phyloP scores from a whole-genome alignment of 441 rosid species.

The Eutrema salsugineum region DNA sequence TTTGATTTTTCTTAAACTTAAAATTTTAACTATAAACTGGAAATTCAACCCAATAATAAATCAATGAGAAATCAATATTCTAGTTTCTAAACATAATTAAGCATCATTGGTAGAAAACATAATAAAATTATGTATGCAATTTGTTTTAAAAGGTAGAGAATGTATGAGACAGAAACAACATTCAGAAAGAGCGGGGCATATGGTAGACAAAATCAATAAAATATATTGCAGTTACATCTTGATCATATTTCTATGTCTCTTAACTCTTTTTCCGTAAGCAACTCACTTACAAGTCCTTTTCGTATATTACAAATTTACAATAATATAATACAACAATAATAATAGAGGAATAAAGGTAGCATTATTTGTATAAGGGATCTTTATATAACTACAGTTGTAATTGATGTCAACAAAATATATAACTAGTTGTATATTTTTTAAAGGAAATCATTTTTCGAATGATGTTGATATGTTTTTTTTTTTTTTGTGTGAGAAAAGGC shows the following conservation, averaged over 20 bases:
- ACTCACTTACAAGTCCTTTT: conserved; percentile 12
- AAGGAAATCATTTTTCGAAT: conserved; percentile 3
- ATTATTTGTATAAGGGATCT: too few relatives aligned
- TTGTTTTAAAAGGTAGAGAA: background rate
- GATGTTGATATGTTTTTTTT: conserved; percentile 34
- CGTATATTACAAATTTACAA: background rate
- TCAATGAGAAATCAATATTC: background rate
- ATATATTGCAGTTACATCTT: background rate
- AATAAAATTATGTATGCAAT: background rate
- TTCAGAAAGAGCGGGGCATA: background rate
- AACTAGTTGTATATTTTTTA: background rate
- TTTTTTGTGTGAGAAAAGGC: too few relatives aligned
- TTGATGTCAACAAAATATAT: too few relatives aligned
- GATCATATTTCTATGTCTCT: background rate
- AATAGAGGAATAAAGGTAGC: background rate
- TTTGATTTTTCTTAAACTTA: background rate
- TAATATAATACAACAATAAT: background rate
- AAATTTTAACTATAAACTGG: background rate
- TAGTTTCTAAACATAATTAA: background rate
- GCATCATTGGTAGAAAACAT: background rate
- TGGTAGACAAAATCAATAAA: background rate
- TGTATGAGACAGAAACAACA: background rate
- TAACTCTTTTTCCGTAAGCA: conserved; percentile 6
- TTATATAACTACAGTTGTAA: too few relatives aligned
- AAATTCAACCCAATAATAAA: background rate